Base-by-base conservation (phyloP, 1,139 yeast genomes). In the Magnusiomyces paraingens region DNA sequence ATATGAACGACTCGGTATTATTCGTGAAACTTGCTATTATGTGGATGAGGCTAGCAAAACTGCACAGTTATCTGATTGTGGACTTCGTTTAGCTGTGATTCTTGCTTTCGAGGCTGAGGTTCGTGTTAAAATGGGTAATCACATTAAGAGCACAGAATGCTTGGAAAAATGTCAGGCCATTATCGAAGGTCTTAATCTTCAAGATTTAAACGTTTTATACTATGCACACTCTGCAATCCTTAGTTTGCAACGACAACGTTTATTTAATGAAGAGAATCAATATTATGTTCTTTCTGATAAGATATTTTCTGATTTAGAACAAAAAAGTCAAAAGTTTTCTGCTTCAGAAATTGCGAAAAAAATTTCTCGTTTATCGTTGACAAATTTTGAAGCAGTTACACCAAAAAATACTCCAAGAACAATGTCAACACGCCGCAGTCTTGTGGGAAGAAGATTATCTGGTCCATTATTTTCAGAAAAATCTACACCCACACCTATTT, bases 271-370 rank as follows among this genome's bases (percentile, higher is more conserved):
- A 49, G 66, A 64, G 47, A 52, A 46, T 18, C 59, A 57, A 11
- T 62, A 61, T 49, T 63, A 63, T 51, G 61, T 61, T 17, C 52
- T 63, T 45, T 61, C 62, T 14, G 63, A 62, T 20, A 57, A 58
- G 40, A 54, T 60, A 11, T 61, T 59, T 44, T 22, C 55, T 4
- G 58, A 53, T 32, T 20, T 55, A 35, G 51, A 53, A 29, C 52
- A 55, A 51, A 55, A 55, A 47, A 55, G 58, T 49, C 52, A 52
- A 10, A 47, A 15, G 12, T 55, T 53, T 49, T 53, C 60, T 1
- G 50, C 58, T 10, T 55, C 53, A 11, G 55, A 56, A 18, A 50
- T 60, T 14, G 52, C 61, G 0, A 55, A 57, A 10, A 57, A 56
- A 14, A 53, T 60, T 17, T 54, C 53, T 26, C 44, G 55, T 35